These are phyloP conservation scores for Sporothrix pseudoabietina DNA, from an alignment of 2,329 filamentous ascomycete species.

Conservation along the genomic window DNA sequence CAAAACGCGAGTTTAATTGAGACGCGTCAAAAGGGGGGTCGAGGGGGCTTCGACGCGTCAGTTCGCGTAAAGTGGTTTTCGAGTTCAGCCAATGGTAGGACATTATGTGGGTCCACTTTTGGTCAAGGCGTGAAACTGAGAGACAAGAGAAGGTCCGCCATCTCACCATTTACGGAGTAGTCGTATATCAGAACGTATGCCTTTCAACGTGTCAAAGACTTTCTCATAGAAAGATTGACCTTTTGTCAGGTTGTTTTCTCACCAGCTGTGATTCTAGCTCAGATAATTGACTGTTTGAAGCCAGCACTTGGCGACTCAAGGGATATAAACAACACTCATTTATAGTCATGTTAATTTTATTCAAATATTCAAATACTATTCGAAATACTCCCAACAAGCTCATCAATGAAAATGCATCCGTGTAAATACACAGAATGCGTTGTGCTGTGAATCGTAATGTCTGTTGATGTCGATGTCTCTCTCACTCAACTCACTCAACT, in stretches of 20 bases:
- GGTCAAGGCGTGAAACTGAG: neutral
- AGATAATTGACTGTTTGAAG: neutral
- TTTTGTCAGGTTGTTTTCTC: neutral
- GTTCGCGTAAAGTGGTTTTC: constrained; percentile 49
- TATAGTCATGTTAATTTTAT: neutral
- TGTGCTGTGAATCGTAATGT: neutral
- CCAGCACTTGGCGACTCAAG: neutral
- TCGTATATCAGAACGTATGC: neutral
- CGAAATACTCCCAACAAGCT: neutral
- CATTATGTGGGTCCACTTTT: neutral
- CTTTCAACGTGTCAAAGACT: neutral
- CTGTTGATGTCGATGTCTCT: neutral
- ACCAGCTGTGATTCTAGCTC: neutral
- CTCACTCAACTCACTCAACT: neutral
- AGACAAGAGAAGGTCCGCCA: neutral
- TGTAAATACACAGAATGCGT: neutral
- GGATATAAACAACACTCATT: neutral
- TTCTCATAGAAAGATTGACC: neutral
- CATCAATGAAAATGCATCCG: neutral
- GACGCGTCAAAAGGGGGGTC: constrained; percentile 35
- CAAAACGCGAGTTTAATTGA: constrained; percentile 34
- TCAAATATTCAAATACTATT: neutral
- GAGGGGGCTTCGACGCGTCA: constrained; percentile 35
- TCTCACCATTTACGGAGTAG: neutral
- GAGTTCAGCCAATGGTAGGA: neutral